phyloP scores from a whole-genome alignment of 768 basidiomycete genomes.

The Chalciporus pseudorubinellus region DNA sequence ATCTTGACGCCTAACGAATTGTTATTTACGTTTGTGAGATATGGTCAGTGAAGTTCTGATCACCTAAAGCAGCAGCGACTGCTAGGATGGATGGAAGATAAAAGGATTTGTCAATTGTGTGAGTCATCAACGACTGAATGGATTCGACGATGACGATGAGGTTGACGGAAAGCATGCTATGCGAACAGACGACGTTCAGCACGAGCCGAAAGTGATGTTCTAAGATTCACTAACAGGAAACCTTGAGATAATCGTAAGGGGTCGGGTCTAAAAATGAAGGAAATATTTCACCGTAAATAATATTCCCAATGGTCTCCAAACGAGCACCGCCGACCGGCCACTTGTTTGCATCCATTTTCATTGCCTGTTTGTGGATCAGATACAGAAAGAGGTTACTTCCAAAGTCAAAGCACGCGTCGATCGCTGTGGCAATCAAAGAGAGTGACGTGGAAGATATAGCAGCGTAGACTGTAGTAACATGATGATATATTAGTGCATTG shows the following conservation, averaged over 20 bases:
- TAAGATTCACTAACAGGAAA: conserved; percentile 37
- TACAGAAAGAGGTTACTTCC: conserved; percentile 82
- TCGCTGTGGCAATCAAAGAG: conserved; percentile 84
- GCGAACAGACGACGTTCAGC: not conserved
- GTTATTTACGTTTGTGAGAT: not conserved
- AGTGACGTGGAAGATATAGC: conserved; percentile 82
- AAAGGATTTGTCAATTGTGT: conserved; percentile 55
- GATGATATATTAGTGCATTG: not conserved
- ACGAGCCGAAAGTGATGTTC: not conserved
- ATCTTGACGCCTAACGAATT: conserved; percentile 70
- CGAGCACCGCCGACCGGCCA: conserved; percentile 94
- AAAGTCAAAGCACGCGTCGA: conserved; percentile 85
- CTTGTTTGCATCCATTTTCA: conserved; percentile 69
- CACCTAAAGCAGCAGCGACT: conserved; percentile 77
- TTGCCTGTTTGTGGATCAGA: conserved; percentile 73
- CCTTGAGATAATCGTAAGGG: conserved; percentile 35
- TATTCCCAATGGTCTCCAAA: conserved; percentile 86
- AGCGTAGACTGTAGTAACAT: conserved; percentile 70
- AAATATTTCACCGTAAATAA: conserved; percentile 63
- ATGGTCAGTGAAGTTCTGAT: not conserved
- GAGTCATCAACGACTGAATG: conserved; percentile 63
- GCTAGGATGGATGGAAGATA: conserved; percentile 82
- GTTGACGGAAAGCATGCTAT: conserved; percentile 89
- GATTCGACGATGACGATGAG: conserved; percentile 90
- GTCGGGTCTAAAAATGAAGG: not conserved